Evolutionary conservation across 108 stramenopile species (phyloP).

Genomic region (Cyclotella cryptica): DNA sequence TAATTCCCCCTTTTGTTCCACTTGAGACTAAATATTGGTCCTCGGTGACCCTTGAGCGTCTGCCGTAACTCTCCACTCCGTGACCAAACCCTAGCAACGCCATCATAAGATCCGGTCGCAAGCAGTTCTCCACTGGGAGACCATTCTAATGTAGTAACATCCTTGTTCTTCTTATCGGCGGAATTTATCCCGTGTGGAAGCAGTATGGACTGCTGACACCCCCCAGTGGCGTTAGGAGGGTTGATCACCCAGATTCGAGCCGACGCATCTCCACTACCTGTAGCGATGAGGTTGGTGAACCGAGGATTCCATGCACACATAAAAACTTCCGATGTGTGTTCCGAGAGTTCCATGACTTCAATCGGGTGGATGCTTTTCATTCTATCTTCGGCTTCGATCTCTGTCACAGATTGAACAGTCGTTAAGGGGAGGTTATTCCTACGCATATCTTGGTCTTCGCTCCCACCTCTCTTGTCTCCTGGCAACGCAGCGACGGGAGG

Average conservation of each 20-base stretch:
- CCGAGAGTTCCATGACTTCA: constrained; percentile 78
- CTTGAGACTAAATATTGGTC: constrained; percentile 95
- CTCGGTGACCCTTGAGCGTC: constrained; percentile 90
- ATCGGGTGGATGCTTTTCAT: constrained; percentile 60
- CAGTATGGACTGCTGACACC: constrained; percentile 73
- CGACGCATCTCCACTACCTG: constrained; percentile 94
- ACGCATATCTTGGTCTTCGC: constrained; percentile 17
- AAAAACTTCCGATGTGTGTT: constrained; percentile 94
- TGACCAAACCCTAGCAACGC: constrained; percentile 94
- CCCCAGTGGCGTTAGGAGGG: constrained; percentile 64
- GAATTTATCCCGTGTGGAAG: constrained; percentile 86
- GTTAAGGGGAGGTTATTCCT: neutral
- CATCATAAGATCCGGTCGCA: constrained; percentile 96
- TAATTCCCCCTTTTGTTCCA: constrained; percentile 94
- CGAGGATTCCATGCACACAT: constrained; percentile 98
- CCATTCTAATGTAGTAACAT: constrained; percentile 97
- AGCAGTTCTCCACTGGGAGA: constrained; percentile 90
- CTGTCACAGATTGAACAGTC: constrained; percentile 11
- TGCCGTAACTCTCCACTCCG: constrained; percentile 80
- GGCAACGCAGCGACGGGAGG: neutral
- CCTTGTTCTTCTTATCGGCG: constrained; percentile 91
- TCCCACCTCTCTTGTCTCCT: constrained; percentile 10
- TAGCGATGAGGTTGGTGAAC: constrained; percentile 90
- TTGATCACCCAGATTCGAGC: constrained; percentile 94
- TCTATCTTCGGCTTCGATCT: constrained; percentile 67